Base-by-base conservation (phyloP, 2,329 filamentous ascomycete species). In the Sordariomycetes sp. region DNA sequence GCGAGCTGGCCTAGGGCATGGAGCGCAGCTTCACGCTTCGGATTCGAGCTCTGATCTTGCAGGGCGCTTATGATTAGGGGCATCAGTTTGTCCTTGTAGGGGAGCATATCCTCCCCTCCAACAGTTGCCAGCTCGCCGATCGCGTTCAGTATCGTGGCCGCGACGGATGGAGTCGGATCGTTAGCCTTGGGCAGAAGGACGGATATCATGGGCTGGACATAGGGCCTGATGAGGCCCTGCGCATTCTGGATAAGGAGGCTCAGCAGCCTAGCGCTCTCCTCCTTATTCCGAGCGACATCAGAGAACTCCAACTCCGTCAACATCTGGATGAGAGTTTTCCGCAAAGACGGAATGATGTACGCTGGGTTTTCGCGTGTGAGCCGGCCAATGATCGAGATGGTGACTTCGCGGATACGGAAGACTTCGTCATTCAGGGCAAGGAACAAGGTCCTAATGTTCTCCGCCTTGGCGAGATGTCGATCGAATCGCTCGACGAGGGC, bases 291-390 rank as follows among this genome's bases (percentile, higher is more conserved):
- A 8, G 92, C 81, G 55, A 92, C 94, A 67, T 95, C 95, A 7
- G 94, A 95, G 65, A 96, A 97, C 64, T 96, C 91, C 24, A 99
- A 86, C 65, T 96, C 92, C 0, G 94, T 99, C 60, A 99, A 79
- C 69, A 99, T 85, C 70, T 99, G 95, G 59, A 99, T 91, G 28
- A 99, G 81, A 6, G 95, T 87, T 71, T 99, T 99, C 61, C 94
- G 87, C 45, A 99, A 72, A 0, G 94, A 95, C 1, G 95, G 94
- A 65, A 99, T 95, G 62, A 99, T 91, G 70, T 99, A 99, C 59
- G 95, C 95, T 1, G 94, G 95, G 62, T 99, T 99, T 62, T 90
- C 86, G 56, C 83, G 81, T 0, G 94, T 95, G 58, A 99, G 76
- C 13, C 95, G 89, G 35, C 94, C 95, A 64, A 99, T 96, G 62